phyloP scores from a whole-genome alignment of 805 yeast species.

The Yamadazyma scolyti region DNA sequence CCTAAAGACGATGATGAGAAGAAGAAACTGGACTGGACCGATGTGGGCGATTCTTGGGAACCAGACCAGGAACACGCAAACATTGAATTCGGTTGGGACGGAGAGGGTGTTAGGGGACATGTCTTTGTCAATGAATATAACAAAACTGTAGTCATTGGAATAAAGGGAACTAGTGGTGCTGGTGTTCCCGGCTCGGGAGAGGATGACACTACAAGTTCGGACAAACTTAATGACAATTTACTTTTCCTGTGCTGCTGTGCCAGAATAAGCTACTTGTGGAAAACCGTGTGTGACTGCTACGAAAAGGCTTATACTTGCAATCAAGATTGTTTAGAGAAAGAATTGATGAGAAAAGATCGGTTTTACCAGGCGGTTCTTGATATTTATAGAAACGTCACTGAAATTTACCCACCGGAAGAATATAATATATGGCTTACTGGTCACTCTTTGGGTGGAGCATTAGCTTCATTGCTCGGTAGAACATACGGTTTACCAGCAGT shows the following conservation, averaged over 20 bases:
- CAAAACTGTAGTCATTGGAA: constrained; percentile 66
- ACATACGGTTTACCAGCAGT: constrained; percentile 90
- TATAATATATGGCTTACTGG: constrained; percentile 88
- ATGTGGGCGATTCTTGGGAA: constrained; percentile 50
- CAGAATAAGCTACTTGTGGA: constrained; percentile 85
- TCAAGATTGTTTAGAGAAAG: constrained; percentile 79
- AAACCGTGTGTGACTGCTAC: constrained; percentile 93
- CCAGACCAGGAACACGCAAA: constrained; percentile 55
- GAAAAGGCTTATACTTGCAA: constrained; percentile 81
- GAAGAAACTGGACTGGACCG: constrained; percentile 77
- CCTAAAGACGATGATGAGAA: constrained; percentile 54
- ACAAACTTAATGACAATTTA: constrained; percentile 82
- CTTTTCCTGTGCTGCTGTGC: constrained; percentile 96
- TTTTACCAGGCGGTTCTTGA: constrained; percentile 80
- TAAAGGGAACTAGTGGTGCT: constrained; percentile 92
- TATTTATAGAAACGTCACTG: constrained; percentile 68
- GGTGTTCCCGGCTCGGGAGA: constrained; percentile 46
- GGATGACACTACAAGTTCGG: constrained; percentile 72
- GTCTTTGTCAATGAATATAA: constrained; percentile 63
- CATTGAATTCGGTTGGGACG: constrained; percentile 82
- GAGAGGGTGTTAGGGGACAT: constrained; percentile 85
- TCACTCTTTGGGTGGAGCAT: constrained; percentile 90
- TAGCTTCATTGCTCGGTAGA: constrained; percentile 76
- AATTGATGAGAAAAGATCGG: constrained; percentile 67
- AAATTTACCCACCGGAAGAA: constrained; percentile 56